Conservation (phyloP, 139 green algal genomes). For the Micromonas commoda region DNA sequence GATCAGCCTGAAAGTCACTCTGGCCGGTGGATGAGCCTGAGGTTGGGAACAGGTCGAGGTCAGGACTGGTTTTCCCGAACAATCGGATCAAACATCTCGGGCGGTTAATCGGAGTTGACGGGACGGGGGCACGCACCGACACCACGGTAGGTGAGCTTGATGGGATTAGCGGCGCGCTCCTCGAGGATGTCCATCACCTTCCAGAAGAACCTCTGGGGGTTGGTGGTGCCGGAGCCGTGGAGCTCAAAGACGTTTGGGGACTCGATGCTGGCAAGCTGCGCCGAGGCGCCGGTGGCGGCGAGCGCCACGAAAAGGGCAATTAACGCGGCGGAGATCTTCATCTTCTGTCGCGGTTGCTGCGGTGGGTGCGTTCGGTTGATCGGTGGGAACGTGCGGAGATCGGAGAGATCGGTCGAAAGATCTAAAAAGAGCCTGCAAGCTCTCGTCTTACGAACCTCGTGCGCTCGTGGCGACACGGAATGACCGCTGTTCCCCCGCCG, state of each 20-base stretch:
- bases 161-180: constrained; percentile 5
- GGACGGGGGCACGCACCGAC: constrained; percentile 15
- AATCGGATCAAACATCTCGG: not conserved
- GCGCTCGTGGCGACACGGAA: no score
- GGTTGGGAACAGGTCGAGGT: not conserved
- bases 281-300: no score
- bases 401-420: no score
- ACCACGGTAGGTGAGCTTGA: constrained; percentile 35
- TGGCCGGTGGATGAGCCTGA: constrained; percentile 27
- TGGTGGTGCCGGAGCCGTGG: constrained; percentile 42
- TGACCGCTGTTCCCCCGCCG: no score
- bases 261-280: no score
- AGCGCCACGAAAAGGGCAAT: no score
- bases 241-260: constrained; percentile 10
- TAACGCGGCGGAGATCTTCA: no score
- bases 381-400: no score
- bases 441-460: no score
- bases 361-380: no score
- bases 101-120: not conserved
- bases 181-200: constrained; percentile 34
- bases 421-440: no score
- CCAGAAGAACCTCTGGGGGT: constrained; percentile 40
- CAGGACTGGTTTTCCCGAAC: not conserved
- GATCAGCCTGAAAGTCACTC: constrained; percentile 28
- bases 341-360: no score